These are phyloP conservation scores for Cenchrus purpureus DNA, from an alignment of 176 grass and related monocot genomes.

Conservation along the genomic window DNA sequence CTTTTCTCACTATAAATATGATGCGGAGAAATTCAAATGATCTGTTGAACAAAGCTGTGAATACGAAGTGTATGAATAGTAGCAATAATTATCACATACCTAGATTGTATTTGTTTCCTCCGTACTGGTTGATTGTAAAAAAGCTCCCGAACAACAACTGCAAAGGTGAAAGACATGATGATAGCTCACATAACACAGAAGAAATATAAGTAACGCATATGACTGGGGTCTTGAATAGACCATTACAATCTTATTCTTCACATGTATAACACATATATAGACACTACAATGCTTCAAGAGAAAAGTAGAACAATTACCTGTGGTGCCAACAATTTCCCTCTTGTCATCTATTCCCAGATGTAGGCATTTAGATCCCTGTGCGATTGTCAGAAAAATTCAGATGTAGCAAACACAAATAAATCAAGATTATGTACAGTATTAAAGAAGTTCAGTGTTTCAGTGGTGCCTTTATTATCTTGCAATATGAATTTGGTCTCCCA, in stretches of 20 bases:
- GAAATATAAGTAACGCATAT: slow-evolving; percentile 5
- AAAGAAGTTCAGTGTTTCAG: slow-evolving; percentile 28
- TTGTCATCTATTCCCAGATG: slow-evolving; percentile 95
- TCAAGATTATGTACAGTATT: slow-evolving; percentile 32
- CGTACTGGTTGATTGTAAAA: slow-evolving; percentile 97
- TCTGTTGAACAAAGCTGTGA: slow-evolving; percentile 29
- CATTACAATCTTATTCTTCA: slow-evolving; percentile 15
- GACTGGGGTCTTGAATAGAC: slow-evolving; percentile 17
- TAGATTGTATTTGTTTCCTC: slow-evolving; percentile 89
- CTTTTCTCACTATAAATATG: slow-evolving; percentile 70
- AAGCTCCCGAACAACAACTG: slow-evolving; percentile 87
- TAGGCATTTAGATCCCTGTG: slow-evolving; percentile 85
- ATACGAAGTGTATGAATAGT: slow-evolving; percentile 28
- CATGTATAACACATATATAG: slow-evolving; percentile 12
- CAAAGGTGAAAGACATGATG: slow-evolving; percentile 35
- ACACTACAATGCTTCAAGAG: slow-evolving; percentile 28
- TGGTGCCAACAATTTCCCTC: slow-evolving; percentile 88
- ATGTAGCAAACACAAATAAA: slow-evolving; percentile 39
- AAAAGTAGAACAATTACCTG: slow-evolving; percentile 55
- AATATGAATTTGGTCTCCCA: slow-evolving; percentile 91
- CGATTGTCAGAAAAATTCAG: slow-evolving; percentile 44
- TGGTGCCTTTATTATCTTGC: slow-evolving; percentile 92
- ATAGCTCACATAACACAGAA: not conserved
- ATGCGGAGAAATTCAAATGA: slow-evolving; percentile 33
- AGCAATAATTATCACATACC: slow-evolving; percentile 41